Percentiles rank a stretch among this genome's conserved stretches.
phyloP scores from a whole-genome alignment of 345 rosid genomes.

The Lenwebbia sp. region DNA sequence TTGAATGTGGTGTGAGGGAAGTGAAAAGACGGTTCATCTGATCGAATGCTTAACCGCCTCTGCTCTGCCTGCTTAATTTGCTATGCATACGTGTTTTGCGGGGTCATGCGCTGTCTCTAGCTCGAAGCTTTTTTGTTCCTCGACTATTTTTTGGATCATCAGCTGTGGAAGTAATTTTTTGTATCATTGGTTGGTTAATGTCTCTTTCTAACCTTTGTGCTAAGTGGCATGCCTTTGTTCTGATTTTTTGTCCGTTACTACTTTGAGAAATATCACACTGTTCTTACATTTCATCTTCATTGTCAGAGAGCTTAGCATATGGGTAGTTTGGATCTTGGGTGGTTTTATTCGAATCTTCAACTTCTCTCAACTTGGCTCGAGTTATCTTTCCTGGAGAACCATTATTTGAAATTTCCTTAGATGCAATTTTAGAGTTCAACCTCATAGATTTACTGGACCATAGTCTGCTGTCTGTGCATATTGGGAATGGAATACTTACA shows the following conservation, averaged over 20 bases:
- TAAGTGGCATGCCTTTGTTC: neutral
- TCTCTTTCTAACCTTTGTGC: neutral
- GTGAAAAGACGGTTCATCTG: neutral
- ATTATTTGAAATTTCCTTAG: neutral
- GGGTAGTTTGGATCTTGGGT: neutral
- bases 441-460: neutral
- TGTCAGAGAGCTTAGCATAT: neutral
- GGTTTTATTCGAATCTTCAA: neutral
- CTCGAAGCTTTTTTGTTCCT: neutral
- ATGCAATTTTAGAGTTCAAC: neutral
- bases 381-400: neutral
- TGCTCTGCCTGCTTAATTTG: neutral
- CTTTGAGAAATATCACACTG: neutral
- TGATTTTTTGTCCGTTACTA: neutral
- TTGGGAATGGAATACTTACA: neutral
- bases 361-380: neutral
- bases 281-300: neutral
- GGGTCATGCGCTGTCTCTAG: neutral
- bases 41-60: neutral
- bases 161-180: neutral
- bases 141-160: neutral
- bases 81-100: neutral
- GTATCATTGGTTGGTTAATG: neutral
- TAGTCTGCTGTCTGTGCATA: neutral
- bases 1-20: neutral